Base-by-base conservation (phyloP, 768 basidiomycete genomes). In the Termitomyces titanicus region DNA sequence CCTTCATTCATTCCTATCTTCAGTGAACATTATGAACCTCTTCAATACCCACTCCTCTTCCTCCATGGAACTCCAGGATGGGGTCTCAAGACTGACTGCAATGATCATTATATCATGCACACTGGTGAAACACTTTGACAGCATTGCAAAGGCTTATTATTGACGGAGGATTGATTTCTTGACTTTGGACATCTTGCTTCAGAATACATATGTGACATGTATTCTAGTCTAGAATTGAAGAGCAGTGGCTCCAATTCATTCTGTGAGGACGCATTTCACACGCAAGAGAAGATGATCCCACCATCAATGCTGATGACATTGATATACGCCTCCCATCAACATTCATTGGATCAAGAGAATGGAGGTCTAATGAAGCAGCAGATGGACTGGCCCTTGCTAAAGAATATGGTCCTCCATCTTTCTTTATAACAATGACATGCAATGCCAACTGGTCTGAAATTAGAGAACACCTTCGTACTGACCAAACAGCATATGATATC, bases 41-140 rank as follows among this genome's bases (percentile, higher is more conserved):
- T 52, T 8, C 51, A 52, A 52, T 52, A 52, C 27, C 51, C 51
- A 15, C 11, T 52, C 15, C 39, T 52, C 22, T 52, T 52, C 15
- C 39, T 38, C 8, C 51, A 52, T 42, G 51, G 51, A 13, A 52
- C 51, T 6, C 39, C 51, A 22, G 50, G 50, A 9, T 51, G 50
- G 50, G 50, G 50, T 31, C 27, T 51, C 15, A 25, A 17, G 13
- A 22, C 11, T 29, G 51, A 43, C 12, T 2, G 10, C 25, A 31
- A 11, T 29, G 27, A 25, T 20, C 22, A 43, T 29, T 20, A 5
- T 22, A n/a, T 27, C 38, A 39, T 5, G 3, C 4, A 39, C 38
- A 5, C 12, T 5, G 5, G 12, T 39, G 12, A n/a, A n/a, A 5
- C 38, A 39, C 38, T 15, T n/a, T n/a, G n/a, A n/a, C 38, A 39